Percentiles rank a stretch among this genome's conserved stretches.
Conservation (phyloP, 768 basidiomycete genomes). For the Termitomyces sp. region DNA sequence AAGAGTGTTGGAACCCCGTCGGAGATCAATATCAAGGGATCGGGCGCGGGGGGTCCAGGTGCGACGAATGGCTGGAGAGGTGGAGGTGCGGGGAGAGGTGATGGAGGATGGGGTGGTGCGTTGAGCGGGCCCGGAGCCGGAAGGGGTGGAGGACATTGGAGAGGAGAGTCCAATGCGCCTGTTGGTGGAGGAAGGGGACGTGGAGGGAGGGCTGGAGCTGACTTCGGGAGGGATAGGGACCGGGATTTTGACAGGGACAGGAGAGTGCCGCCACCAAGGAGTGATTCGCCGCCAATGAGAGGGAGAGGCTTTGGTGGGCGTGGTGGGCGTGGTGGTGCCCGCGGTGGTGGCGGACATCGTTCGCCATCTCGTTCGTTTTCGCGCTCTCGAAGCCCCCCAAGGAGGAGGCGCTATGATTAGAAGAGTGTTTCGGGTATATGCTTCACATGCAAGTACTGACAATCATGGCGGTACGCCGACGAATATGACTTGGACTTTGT, state of each 20-base stretch:
- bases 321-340: slow-evolving; percentile 24
- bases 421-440: background rate
- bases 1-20: slow-evolving; percentile 51
- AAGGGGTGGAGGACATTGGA: slow-evolving; percentile 67
- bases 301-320: slow-evolving; percentile 27
- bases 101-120: slow-evolving; percentile 43
- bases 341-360: slow-evolving; percentile 24
- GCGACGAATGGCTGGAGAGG: slow-evolving; percentile 27
- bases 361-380: slow-evolving; percentile 32
- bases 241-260: slow-evolving; percentile 18
- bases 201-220: slow-evolving; percentile 30
- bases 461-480: background rate
- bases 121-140: slow-evolving; percentile 28
- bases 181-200: slow-evolving; percentile 26
- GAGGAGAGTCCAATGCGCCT: slow-evolving; percentile 54
- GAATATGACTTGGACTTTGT: background rate
- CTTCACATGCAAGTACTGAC: background rate
- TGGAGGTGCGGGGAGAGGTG: slow-evolving; percentile 20
- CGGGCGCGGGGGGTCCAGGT: slow-evolving; percentile 17
- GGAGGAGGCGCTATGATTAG: slow-evolving; percentile 32
- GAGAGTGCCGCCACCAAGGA: slow-evolving; percentile 45
- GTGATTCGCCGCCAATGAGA: slow-evolving; percentile 40
- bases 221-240: slow-evolving; percentile 25
- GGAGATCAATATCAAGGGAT: slow-evolving; percentile 51
- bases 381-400: slow-evolving; percentile 33